Conservation (phyloP, 345 rosid genomes). For the Bruguiera parviflora region DNA sequence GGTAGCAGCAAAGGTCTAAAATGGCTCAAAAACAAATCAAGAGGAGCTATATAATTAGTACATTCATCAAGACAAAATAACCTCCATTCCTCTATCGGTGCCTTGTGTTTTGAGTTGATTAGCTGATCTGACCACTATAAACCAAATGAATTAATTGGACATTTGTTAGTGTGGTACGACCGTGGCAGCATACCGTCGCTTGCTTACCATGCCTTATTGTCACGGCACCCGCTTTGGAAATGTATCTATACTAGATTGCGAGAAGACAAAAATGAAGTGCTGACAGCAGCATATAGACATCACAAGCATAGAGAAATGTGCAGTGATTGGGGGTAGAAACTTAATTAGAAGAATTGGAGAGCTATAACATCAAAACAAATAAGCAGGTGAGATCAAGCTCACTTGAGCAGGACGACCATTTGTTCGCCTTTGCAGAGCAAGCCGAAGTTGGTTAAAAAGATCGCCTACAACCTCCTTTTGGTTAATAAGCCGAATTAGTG, state of each 20-base stretch:
- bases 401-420: slow-evolving; percentile 91
- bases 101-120: too few species aligned
- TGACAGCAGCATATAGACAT: background rate
- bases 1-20: slow-evolving; percentile 87
- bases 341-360: background rate
- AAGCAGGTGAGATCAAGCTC: slow-evolving; percentile 27
- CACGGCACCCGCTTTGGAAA: background rate
- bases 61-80: background rate
- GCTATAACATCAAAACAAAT: slow-evolving; percentile 2
- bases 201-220: background rate
- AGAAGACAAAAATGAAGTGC: background rate
- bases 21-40: slow-evolving; percentile 9
- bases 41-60: background rate
- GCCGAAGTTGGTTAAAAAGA: slow-evolving; percentile 91
- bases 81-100: background rate
- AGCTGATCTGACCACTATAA: too few species aligned
- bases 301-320: background rate
- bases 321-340: background rate
- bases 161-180: too few species aligned
- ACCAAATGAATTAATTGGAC: too few species aligned
- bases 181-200: too few species aligned
- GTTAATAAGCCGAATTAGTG: slow-evolving; percentile 74
- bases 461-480: slow-evolving; percentile 87
- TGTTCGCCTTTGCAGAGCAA: slow-evolving; percentile 75
- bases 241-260: background rate